Base-by-base conservation (phyloP, 495 filamentous ascomycete species). In the Usnea hakonensis region DNA sequence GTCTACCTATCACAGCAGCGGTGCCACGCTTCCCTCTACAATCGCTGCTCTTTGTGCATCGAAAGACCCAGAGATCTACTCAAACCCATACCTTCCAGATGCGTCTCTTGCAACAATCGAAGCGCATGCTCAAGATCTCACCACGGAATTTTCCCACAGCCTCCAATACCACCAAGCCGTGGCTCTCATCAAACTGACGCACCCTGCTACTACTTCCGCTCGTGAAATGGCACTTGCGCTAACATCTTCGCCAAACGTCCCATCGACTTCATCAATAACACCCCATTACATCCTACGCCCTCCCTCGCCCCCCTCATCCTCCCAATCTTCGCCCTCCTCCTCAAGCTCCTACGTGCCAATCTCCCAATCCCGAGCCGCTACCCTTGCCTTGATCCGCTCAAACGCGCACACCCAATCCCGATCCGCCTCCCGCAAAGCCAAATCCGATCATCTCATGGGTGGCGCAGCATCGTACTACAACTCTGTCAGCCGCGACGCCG, bases 381-480 rank as follows among this genome's bases (percentile, higher is more conserved):
- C 76, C 11, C 71, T 80, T 54, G 77, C 75, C 21, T 60, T 68
- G 1, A 75, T 75, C 5, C 74, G 80, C 17, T 69, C 75, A 0
- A 66, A 69, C 9, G 85, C 86, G 3, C 82, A 85, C 61, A 67
- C 71, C 6, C 81, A 89, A 76, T 88, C 88, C 3, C 74, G 76
- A 10, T 75, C 78, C 52, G 81, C 86, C 6, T 82, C 85, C 65
- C 83, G 84, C 37, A 83, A 79, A 62, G 83, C 81, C 19, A 84
- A 78, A 65, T 90, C 88, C 0, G 80, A 87, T 61, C 84, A 69
- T 4, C 71, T 88, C 16, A 87, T 88, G 80, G 83, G 80, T 21
- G 87, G 80, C 32, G 88, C 80, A 7, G 84, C 86, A 5, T 84
- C 82, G 0, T 84, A 87, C 68, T 91, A 91, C 67, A 77, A 79